phyloP scores from a whole-genome alignment of 1,284 basidiomycete species.

The Melampsora occidentalis region DNA sequence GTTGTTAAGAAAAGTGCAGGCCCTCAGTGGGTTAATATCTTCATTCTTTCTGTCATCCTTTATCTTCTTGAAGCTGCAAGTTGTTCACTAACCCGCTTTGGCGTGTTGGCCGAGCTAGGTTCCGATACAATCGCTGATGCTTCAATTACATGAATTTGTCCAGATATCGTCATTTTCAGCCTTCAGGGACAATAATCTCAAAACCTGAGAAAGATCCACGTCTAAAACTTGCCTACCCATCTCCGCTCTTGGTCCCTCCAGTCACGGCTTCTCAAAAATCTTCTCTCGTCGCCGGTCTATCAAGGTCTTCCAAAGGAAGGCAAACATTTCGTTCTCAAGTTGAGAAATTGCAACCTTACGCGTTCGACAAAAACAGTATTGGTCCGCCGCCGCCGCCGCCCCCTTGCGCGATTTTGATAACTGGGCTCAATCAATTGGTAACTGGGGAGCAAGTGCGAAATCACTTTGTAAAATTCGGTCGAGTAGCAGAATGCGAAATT shows the following conservation, averaged over 20 bases:
- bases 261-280: constrained; percentile 45
- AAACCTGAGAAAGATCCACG: constrained; percentile 23
- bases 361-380: constrained; percentile 74
- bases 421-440: constrained; percentile 69
- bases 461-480: constrained; percentile 69
- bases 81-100: constrained; percentile 1
- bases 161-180: constrained; percentile 42
- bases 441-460: constrained; percentile 66
- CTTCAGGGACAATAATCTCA: constrained; percentile 16
- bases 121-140: constrained; percentile 28
- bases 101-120: constrained; percentile 27
- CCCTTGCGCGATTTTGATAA: constrained; percentile 66
- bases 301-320: constrained; percentile 30
- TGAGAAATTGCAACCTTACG: constrained; percentile 35
- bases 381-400: constrained; percentile 71
- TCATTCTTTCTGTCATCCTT: not conserved
- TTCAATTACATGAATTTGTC: constrained; percentile 35
- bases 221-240: constrained; percentile 44
- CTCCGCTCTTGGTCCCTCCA: constrained; percentile 43
- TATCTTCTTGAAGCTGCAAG: not conserved
- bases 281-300: constrained; percentile 45
- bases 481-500: constrained; percentile 68
- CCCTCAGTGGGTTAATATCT: constrained; percentile 35
- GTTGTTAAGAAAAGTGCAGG: constrained; percentile 42
- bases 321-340: constrained; percentile 33